Evolutionary conservation across 192 early-diverging fungal species (phyloP).

Genomic region (Rhizophlyctis rosea): DNA sequence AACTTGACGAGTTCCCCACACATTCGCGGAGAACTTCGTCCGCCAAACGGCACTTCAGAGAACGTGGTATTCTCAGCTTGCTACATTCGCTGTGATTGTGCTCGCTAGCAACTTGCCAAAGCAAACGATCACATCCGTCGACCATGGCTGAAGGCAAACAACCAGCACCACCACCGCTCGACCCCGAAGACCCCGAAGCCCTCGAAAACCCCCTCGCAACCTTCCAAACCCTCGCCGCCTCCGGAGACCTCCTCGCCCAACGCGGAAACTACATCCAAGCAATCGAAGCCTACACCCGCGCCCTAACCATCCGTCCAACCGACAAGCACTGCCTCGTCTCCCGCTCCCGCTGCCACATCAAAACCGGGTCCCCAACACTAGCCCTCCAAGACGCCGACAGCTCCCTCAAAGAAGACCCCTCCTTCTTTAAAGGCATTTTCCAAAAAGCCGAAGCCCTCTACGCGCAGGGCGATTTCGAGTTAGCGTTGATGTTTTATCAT

Average conservation of each 20-base stretch:
- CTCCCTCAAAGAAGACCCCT: conserved; percentile 41
- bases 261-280: conserved; percentile 39
- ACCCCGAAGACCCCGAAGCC: conserved; percentile 20
- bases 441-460: conserved; percentile 64
- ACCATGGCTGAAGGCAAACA: too few species aligned
- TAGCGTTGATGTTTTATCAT: conserved; percentile 58
- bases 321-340: conserved; percentile 60
- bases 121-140: too few species aligned
- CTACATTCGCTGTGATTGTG: too few species aligned
- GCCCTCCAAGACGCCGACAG: conserved; percentile 53
- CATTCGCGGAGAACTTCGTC: too few species aligned
- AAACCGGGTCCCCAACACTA: conserved; percentile 42
- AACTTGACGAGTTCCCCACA: too few species aligned
- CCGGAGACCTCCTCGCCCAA: conserved; percentile 53
- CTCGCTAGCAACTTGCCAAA: too few species aligned
- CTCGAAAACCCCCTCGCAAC: conserved; percentile 41
- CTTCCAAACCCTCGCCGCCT: conserved; percentile 52
- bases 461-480: conserved; percentile 60
- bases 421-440: conserved; percentile 55
- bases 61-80: too few species aligned
- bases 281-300: conserved; percentile 46
- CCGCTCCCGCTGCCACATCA: conserved; percentile 54
- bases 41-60: too few species aligned
- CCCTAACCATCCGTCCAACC: conserved; percentile 48
- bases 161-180: too few species aligned